A percentile compares a stretch with the other conserved stretches of the same genome.
phyloP scores from a whole-genome alignment of 345 rosid genomes.

The Moricandia arvensis region DNA sequence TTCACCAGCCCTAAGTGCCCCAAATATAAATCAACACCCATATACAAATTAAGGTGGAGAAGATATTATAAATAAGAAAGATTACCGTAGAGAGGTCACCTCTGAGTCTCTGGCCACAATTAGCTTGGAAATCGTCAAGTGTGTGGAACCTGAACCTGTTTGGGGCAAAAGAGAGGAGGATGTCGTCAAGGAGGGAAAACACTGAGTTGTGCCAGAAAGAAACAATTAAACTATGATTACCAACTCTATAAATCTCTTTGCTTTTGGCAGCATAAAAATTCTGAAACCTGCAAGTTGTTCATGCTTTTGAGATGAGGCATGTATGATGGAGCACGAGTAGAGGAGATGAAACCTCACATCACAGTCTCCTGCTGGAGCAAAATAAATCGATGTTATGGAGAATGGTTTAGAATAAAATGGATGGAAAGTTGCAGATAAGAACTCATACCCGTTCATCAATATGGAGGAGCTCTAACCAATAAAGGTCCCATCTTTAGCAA shows the following conservation, averaged over 20 bases:
- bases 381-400: no score
- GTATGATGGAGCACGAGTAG: background rate
- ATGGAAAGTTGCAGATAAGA: background rate
- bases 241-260: no score
- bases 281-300: background rate
- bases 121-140: background rate
- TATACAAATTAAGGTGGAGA: background rate
- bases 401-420: background rate
- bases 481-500: background rate
- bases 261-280: background rate
- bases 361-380: background rate
- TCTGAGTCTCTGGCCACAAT: background rate
- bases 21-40: background rate
- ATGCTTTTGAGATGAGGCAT: background rate
- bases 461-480: background rate
- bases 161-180: background rate
- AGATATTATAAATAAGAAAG: background rate
- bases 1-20: background rate
- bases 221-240: no score
- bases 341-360: background rate
- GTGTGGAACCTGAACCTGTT: background rate
- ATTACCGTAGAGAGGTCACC: background rate
- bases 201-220: background rate
- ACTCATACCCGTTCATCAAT: background rate
- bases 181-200: background rate